Evolutionary conservation across 768 basidiomycete genomes (phyloP), one percentile per base, ranked within the genome.

Genomic region (Suillus subalutaceus): DNA sequence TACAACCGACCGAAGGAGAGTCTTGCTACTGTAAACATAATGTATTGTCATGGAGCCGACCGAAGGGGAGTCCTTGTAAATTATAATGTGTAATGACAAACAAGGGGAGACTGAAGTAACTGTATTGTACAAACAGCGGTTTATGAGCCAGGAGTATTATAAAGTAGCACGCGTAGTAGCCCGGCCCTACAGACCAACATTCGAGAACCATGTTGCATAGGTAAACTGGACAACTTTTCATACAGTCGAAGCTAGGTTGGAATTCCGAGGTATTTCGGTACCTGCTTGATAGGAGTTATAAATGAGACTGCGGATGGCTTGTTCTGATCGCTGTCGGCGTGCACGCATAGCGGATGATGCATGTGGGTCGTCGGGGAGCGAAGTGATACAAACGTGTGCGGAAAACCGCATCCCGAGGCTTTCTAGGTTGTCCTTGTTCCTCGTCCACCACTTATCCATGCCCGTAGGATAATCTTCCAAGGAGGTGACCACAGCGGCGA

Each of bases 401-500:
- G 53, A 52, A 26, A 80, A 79, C 9, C 62, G 55, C 78, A 79
- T 74, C 46, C 66, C 68, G 52, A 67, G 41, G 18, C 41, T 35
- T 18, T 65, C 62, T 18, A 79, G 73, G 2, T 68, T 69, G 4
- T 38, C 32, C 5, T 48, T 65, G 7, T 79, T 80, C 44, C 60
- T 69, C n/a, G 43, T 30, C 79, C 79, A 79, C 78, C 79, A 79
- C 10, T 38, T 23, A 55, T 80, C 78, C 79, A 80, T 80, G 13
- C 71, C 70, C 55, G 56, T 71, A 30, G 68, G 66, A 37, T 76
- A 65, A 26, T 78, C 71, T 64, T 82, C 83, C 38, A 83, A 74
- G 37, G 78, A 79, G 2, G 80, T 83, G 6, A 82, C 73, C n/a
- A 79, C 77, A 20, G 82, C 66, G 15, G 76, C 74, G 57, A 80